Evolutionary conservation across 2,329 filamentous ascomycete species (phyloP).

Genomic region (Fusarium odoratissimum): DNA sequence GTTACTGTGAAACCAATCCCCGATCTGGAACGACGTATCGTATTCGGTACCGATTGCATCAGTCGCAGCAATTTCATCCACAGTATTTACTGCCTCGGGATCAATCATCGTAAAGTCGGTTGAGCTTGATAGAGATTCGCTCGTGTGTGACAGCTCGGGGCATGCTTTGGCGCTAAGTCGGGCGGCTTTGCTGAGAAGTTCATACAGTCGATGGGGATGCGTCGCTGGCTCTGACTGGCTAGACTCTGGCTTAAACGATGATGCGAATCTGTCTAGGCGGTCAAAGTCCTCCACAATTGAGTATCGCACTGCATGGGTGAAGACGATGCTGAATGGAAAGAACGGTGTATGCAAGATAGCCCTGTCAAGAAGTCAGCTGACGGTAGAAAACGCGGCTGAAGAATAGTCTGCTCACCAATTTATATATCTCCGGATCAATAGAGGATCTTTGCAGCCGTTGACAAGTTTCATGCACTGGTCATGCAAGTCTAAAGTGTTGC

Average conservation of each 20-base stretch:
- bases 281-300: slow-evolving; percentile 10
- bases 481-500: slow-evolving; percentile 50
- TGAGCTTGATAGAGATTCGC: background rate
- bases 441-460: slow-evolving; percentile 40
- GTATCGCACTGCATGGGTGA: slow-evolving; percentile 47
- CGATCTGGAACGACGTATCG: background rate
- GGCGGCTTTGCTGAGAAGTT: slow-evolving; percentile 50
- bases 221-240: slow-evolving; percentile 34
- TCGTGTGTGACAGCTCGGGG: background rate
- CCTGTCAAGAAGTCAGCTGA: slow-evolving; percentile 40
- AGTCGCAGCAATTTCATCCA: background rate
- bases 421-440: slow-evolving; percentile 51
- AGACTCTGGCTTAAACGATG: slow-evolving; percentile 43
- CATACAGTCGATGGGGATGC: slow-evolving; percentile 50
- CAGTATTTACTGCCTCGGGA: background rate
- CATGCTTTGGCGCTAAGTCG: slow-evolving; percentile 41
- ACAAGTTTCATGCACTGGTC: slow-evolving; percentile 48
- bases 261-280: slow-evolving; percentile 47
- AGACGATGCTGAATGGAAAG: slow-evolving; percentile 53
- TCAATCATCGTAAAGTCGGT: background rate
- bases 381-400: background rate
- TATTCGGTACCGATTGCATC: background rate
- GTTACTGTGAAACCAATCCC: slow-evolving; percentile 30
- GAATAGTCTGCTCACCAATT: slow-evolving; percentile 46
- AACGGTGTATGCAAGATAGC: slow-evolving; percentile 52